A percentile compares a stretch with the other conserved stretches of the same genome.
Evolutionary conservation across 2,329 filamentous ascomycete genomes (phyloP).

Genomic region (Colletotrichum lentis): DNA sequence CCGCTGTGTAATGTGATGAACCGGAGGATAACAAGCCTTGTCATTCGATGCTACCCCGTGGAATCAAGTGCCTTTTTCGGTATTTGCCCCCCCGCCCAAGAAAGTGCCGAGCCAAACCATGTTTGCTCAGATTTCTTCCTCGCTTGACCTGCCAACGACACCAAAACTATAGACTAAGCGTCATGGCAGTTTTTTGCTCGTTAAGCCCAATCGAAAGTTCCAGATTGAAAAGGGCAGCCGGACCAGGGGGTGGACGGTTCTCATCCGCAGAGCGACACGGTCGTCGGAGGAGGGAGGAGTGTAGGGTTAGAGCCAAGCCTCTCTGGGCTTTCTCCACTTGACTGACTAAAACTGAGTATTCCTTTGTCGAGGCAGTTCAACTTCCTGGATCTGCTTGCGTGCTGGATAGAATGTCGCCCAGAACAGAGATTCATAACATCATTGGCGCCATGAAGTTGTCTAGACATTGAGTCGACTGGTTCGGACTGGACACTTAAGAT

Average conservation of each 20-base stretch:
- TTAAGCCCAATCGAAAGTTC: conserved; percentile 3
- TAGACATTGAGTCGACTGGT: not conserved
- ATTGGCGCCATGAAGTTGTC: not conserved
- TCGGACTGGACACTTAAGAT: no score
- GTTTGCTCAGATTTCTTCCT: not conserved
- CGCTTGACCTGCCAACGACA: not conserved
- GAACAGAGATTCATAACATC: conserved; percentile 1
- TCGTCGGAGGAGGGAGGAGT: not conserved
- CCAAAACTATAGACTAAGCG: conserved; percentile 7
- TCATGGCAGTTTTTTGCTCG: not conserved
- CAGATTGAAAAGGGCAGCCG: conserved; percentile 11
- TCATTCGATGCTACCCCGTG: not conserved
- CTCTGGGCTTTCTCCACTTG: not conserved
- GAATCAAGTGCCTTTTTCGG: not conserved
- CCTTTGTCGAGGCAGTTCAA: not conserved
- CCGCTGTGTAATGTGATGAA: no score
- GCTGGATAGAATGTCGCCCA: not conserved
- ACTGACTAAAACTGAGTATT: no score
- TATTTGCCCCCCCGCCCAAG: not conserved
- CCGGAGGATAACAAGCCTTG: not conserved
- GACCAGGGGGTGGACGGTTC: not conserved
- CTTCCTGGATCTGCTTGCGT: not conserved
- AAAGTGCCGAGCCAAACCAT: not conserved
- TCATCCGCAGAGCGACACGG: conserved; percentile 2
- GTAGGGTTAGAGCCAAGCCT: not conserved